Base-by-base conservation (phyloP, 2,329 filamentous ascomycete species). In the Pestalotiopsis fici region DNA sequence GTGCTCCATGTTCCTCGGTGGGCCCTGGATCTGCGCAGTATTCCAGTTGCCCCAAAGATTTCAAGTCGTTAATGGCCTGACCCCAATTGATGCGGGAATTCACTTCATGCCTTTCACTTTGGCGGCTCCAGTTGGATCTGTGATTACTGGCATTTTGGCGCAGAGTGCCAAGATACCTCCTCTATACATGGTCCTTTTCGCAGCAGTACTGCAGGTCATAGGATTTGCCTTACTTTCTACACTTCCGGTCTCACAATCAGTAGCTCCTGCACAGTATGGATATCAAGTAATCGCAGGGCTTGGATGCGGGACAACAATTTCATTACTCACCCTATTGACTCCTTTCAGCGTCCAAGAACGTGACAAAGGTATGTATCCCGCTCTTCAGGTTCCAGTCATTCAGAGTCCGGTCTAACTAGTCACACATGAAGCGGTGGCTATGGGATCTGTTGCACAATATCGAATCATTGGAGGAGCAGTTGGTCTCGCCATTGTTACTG, bases 401-500 rank as follows among this genome's bases (percentile, higher is more conserved):
- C 23, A 65, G 21, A 54, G 39, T 63, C 6, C 54, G n/a, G 35
- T 61, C 55, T 56, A 23, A 27, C 13, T 23, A 35, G n/a, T n/a
- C n/a, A n/a, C 25, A 56, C 6, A 56, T 6, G n/a, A 4, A 77
- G 78, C 74, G 5, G 77, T 80, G 57, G 74, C 73, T 0, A 76
- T 81, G 72, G 78, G 79, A 15, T 74, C 77, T 4, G 70, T 77
- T 7, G 79, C 79, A 6, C 80, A 81, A 65, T 73, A 79, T 39
- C 76, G 80, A 54, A 77, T 79, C 31, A 74, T 81, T 2, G 78
- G 80, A 1, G 79, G 77, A 2, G 76, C 78, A 2, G 74, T 82
- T 59, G 78, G 74, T 6, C 54, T 56, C 15, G 54, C 54, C 12
- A 56, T 56, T 3, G 6, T 56, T 71, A 56, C 54, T 18, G n/a